Base-by-base conservation (phyloP, 2,329 filamentous ascomycete genomes). In the Cryphonectria nitschkei region DNA sequence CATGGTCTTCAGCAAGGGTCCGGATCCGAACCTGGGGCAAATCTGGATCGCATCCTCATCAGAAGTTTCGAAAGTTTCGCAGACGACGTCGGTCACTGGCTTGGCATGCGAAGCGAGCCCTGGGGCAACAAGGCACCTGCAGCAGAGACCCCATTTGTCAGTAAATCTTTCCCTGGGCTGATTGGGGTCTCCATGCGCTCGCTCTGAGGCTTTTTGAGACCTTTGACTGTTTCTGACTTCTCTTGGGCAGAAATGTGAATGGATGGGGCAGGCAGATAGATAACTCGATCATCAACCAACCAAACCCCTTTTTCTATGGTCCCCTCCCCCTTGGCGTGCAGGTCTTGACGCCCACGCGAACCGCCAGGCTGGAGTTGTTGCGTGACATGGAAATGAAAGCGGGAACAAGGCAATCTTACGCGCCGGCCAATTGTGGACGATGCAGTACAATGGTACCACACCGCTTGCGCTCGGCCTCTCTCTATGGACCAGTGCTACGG, bases 351-450 rank as follows among this genome's bases (percentile, higher is more conserved):
- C 70, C 70, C 58, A 66, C n/a, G 70, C 54, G 39, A 69, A 60
- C 60, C 65, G 56, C 66, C 66, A 39, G 63, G n/a, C 11, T 34
- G 52, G 41, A 41, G 43, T 29, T 46, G 54, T 60, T 72, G 71
- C 69, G 68, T 69, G 69, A 68, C 58, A 71, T 68, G 66, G 69
- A 71, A 67, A 72, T 72, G 69, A 72, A 68, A 71, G 71, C 71
- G 71, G 71, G 64, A 69, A 71, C 62, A 37, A 8, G 66, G 29
- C 68, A 72, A 72, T 71, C 56, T 70, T 65, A 66, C 65, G 54
- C 52, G 61, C 68, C 43, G 41, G 43, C 71, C 68, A 72, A 72
- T 72, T 70, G 64, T 70, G 43, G 39, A 46, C 58, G 16, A 39
- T 37, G 26, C 32, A 29, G 52, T 39, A 26, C 26, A 26, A 26